phyloP scores from a whole-genome alignment of 345 rosid species.

The Crucihimalaya himalaica region DNA sequence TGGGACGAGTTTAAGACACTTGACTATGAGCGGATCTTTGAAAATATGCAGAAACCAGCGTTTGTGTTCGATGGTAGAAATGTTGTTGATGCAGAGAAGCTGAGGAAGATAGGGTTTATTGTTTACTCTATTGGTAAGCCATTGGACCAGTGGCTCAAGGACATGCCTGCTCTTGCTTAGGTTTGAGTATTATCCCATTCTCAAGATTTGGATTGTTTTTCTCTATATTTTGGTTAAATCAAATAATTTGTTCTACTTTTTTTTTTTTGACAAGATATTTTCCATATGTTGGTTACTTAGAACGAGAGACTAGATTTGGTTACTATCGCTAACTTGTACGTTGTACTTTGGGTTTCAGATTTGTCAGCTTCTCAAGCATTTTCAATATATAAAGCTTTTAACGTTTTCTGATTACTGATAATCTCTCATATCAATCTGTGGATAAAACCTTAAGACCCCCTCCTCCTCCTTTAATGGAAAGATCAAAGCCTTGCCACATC shows the following conservation, averaged over 20 bases:
- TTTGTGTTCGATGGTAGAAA: neutral
- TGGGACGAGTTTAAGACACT: neutral
- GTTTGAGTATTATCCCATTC: neutral
- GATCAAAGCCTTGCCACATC: neutral
- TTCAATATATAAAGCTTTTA: neutral
- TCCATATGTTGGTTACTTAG: neutral
- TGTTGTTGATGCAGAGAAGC: neutral
- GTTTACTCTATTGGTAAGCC: neutral
- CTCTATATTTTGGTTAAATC: neutral
- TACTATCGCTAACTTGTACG: neutral
- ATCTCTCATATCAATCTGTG: no score
- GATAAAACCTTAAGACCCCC: no score
- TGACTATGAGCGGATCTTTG: neutral
- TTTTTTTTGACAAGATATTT: neutral
- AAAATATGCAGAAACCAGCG: neutral
- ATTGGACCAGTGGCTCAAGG: neutral
- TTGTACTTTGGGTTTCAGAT: neutral
- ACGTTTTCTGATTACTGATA: no score
- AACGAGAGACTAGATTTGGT: neutral
- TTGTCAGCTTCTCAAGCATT: neutral
- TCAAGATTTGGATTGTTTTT: neutral
- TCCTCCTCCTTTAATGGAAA: no score
- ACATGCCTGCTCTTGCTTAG: neutral
- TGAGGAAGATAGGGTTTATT: neutral
- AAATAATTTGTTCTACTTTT: neutral